These are phyloP conservation scores for Capsicum pubescens DNA, from an alignment of 257 asterid genomes.

Conservation along the genomic window DNA sequence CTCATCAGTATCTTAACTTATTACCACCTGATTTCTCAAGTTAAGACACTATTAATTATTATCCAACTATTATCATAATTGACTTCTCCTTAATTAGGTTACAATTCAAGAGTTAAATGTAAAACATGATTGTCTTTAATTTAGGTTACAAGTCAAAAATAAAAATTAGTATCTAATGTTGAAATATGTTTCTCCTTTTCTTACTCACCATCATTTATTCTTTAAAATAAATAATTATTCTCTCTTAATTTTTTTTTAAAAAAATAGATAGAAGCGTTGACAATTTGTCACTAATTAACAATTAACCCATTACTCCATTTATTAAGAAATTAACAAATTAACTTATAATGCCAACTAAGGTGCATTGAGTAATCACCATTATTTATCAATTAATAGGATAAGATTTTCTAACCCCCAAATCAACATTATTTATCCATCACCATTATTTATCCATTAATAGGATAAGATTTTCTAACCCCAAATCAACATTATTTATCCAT, in stretches of 20 bases:
- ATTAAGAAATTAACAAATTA: background rate
- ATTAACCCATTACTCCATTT: no score
- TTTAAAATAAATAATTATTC: background rate
- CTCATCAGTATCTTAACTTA: conserved; percentile 1
- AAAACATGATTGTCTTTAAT: background rate
- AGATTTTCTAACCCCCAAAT: conserved; percentile 43
- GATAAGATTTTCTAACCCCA: no score
- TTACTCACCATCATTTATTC: background rate
- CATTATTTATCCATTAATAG: no score
- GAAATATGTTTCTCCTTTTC: conserved; percentile 7
- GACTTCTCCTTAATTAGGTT: conserved; percentile 20
- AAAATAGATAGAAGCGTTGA: background rate
- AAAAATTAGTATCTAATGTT: background rate
- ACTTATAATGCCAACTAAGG: conserved; percentile 37
- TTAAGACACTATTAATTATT: conserved; percentile 9
- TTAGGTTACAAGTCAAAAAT: conserved; percentile 14
- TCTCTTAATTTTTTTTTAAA: no score
- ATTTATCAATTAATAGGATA: conserved; percentile 39
- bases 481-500: no score
- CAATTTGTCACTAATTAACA: background rate
- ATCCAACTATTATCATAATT: conserved; percentile 20
- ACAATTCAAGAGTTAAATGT: conserved; percentile 22
- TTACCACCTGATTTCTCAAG: conserved; percentile 8
- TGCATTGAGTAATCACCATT: conserved; percentile 28
- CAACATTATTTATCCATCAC: no score